Percentiles rank a stretch among this genome's conserved stretches.
These are phyloP conservation scores for Podospora comata DNA, from an alignment of 495 filamentous ascomycete species.

Conservation along the genomic window DNA sequence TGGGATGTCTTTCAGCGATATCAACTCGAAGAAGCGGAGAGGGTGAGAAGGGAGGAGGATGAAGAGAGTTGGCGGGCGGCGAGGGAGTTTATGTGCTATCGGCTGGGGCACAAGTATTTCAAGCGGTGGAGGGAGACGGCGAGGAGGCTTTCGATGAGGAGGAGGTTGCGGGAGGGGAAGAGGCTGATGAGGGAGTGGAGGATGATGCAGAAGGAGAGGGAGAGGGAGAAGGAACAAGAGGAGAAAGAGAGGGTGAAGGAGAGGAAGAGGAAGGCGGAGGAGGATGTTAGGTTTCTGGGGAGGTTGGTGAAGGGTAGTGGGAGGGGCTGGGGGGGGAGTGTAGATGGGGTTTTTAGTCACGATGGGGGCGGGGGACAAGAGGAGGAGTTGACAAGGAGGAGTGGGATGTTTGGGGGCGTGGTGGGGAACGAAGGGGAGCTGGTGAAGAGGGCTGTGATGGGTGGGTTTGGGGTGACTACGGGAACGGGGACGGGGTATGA, in stretches of 20 bases:
- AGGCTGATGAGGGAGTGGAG: conserved; percentile 31
- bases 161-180: conserved; percentile 37
- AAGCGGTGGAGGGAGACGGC: conserved; percentile 47
- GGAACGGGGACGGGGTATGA: too few species aligned
- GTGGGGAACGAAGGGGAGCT: conserved; percentile 37
- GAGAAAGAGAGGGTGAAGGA: conserved; percentile 29
- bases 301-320: conserved; percentile 18
- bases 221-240: conserved; percentile 34
- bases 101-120: conserved; percentile 46
- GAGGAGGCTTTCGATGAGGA: conserved; percentile 27
- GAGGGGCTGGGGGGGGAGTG: conserved; percentile 2
- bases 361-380: conserved; percentile 25
- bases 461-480: conserved; percentile 15
- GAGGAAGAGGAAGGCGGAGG: conserved; percentile 25
- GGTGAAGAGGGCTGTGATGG: conserved; percentile 11
- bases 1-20: conserved; percentile 31
- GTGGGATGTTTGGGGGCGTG: conserved; percentile 40
- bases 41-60: conserved; percentile 40
- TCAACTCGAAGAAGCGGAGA: conserved; percentile 36
- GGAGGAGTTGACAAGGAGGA: conserved; percentile 41
- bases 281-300: conserved; percentile 22
- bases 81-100: conserved; percentile 39
- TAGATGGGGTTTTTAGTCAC: conserved; percentile 14
- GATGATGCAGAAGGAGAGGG: conserved; percentile 25
- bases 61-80: conserved; percentile 38